A percentile compares a stretch with the other conserved stretches of the same genome.
These are phyloP conservation scores for Phialemonium atrogriseum DNA, from an alignment of 2,329 filamentous ascomycete genomes.

Conservation along the genomic window DNA sequence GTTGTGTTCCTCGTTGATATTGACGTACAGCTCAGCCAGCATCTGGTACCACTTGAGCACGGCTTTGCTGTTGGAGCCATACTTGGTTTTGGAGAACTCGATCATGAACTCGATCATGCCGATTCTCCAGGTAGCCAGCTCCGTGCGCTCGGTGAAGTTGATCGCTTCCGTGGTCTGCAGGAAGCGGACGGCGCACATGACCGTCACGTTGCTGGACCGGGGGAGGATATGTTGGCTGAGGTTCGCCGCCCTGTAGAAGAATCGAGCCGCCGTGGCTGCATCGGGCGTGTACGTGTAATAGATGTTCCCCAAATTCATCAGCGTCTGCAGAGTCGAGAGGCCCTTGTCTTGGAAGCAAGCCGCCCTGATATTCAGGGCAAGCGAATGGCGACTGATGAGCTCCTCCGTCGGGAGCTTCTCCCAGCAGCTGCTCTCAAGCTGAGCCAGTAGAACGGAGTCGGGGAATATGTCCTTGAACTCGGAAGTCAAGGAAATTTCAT, in stretches of 20 bases:
- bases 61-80: slow-evolving; percentile 23
- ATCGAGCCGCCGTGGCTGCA: slow-evolving; percentile 18
- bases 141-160: slow-evolving; percentile 23
- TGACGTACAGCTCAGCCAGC: slow-evolving; percentile 26
- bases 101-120: slow-evolving; percentile 28
- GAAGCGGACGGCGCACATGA: slow-evolving; percentile 26
- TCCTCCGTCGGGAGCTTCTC: slow-evolving; percentile 13
- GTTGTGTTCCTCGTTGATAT: slow-evolving; percentile 24
- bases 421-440: slow-evolving; percentile 25
- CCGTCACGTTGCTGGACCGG: slow-evolving; percentile 21
- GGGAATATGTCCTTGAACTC: slow-evolving; percentile 28
- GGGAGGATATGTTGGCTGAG: slow-evolving; percentile 23
- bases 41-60: slow-evolving; percentile 27
- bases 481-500: slow-evolving; percentile 18
- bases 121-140: slow-evolving; percentile 27
- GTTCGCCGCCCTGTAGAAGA: slow-evolving; percentile 26
- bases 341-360: slow-evolving; percentile 27
- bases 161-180: slow-evolving; percentile 24
- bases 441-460: slow-evolving; percentile 24
- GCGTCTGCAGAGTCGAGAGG: slow-evolving; percentile 23
- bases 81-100: slow-evolving; percentile 24
- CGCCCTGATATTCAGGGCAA: slow-evolving; percentile 25
- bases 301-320: slow-evolving; percentile 26
- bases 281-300: slow-evolving; percentile 18
- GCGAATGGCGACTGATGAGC: slow-evolving; percentile 20